Evolutionary conservation across 2,329 filamentous ascomycete genomes (phyloP).

Genomic region (Clonostachys chloroleuca): DNA sequence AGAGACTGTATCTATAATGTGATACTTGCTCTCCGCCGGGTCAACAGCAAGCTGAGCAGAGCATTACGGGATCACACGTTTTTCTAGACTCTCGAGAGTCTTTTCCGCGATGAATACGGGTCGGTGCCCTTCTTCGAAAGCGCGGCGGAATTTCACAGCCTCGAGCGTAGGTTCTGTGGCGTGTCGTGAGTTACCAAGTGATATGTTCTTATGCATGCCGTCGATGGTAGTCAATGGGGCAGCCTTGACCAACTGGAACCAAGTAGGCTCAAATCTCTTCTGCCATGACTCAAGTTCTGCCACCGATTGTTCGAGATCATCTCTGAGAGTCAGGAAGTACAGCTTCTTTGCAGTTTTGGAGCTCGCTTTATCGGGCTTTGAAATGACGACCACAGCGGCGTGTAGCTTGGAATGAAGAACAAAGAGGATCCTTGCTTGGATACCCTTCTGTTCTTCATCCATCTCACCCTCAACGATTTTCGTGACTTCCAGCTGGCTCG

Average conservation of each 20-base stretch:
- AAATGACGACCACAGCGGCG: conserved; percentile 4
- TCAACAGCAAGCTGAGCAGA: background rate
- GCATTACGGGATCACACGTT: background rate
- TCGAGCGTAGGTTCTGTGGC: background rate
- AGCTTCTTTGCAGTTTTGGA: conserved; percentile 1
- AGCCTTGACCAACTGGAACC: conserved; percentile 7
- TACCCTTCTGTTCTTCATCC: conserved; percentile 7
- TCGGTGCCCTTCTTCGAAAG: background rate
- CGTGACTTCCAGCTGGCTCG: conserved; percentile 9
- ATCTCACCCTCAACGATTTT: conserved; percentile 7
- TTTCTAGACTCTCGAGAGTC: background rate
- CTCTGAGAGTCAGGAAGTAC: conserved; percentile 1
- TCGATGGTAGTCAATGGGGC: background rate
- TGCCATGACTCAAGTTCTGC: conserved; percentile 7
- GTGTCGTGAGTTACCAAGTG: too few relatives aligned
- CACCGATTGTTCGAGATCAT: conserved; percentile 4
- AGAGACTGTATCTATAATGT: background rate
- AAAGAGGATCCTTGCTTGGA: conserved; percentile 7
- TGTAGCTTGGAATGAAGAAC: conserved; percentile 10
- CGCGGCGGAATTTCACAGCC: conserved; percentile 15
- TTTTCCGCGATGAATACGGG: background rate
- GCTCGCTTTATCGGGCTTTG: conserved; percentile 1
- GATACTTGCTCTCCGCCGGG: background rate
- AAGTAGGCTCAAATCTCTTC: conserved; percentile 5
- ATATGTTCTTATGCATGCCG: background rate